phyloP scores from a whole-genome alignment of 352 stramenopile genomes.

The Phytophthora constricta region DNA sequence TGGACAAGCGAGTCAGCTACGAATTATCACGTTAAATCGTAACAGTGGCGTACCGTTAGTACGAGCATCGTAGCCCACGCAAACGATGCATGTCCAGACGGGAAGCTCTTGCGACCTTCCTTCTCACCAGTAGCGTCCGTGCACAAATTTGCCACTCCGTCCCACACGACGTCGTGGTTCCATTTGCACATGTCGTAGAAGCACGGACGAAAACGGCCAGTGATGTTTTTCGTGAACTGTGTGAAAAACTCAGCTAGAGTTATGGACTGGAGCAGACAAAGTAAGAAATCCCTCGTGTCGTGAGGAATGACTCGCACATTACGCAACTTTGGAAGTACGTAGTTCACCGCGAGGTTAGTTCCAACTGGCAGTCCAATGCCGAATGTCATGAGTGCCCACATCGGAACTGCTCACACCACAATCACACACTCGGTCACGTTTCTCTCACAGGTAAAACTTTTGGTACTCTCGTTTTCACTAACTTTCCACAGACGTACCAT shows the following conservation, averaged over 20 bases:
- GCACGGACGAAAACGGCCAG: slow-evolving; percentile 67
- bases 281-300: slow-evolving; percentile 73
- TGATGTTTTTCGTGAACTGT: slow-evolving; percentile 57
- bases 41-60: slow-evolving; percentile 49
- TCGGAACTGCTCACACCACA: slow-evolving; percentile 41
- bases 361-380: slow-evolving; percentile 41
- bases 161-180: slow-evolving; percentile 61
- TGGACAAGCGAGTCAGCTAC: background rate
- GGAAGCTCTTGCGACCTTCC: slow-evolving; percentile 73
- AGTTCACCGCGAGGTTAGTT: slow-evolving; percentile 59
- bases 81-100: slow-evolving; percentile 69
- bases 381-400: slow-evolving; percentile 39
- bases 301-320: slow-evolving; percentile 53
- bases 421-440: background rate
- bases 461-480: too few species aligned
- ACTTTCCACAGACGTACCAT: slow-evolving; percentile 18
- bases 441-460: too few species aligned
- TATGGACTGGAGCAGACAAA: slow-evolving; percentile 55
- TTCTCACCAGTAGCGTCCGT: slow-evolving; percentile 50
- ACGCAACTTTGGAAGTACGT: slow-evolving; percentile 48
- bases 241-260: slow-evolving; percentile 47
- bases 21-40: background rate
- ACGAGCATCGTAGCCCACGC: slow-evolving; percentile 72
- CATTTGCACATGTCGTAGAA: slow-evolving; percentile 82
- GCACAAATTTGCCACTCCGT: slow-evolving; percentile 68